Evolutionary conservation across 2,329 filamentous ascomycete species (phyloP).

Genomic region (Colletotrichum sp.): DNA sequence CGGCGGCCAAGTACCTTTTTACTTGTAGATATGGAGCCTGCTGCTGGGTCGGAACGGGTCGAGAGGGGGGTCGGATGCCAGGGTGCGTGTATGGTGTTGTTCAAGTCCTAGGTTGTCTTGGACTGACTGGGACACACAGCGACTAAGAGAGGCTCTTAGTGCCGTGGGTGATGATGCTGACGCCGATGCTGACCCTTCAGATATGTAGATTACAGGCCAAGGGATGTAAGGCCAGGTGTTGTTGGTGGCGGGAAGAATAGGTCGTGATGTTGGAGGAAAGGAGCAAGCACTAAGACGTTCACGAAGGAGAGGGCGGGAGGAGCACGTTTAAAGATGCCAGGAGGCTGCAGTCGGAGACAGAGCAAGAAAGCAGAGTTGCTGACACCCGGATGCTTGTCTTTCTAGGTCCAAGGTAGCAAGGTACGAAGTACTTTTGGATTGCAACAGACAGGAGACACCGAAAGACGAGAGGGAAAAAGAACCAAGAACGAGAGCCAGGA

Average conservation of each 20-base stretch:
- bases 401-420: background rate
- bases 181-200: background rate
- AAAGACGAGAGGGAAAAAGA: background rate
- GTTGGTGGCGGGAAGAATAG: background rate
- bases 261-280: background rate
- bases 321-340: background rate
- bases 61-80: background rate
- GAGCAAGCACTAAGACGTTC: background rate
- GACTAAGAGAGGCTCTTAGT: background rate
- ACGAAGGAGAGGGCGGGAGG: background rate
- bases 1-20: constrained; percentile 11
- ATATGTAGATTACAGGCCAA: background rate
- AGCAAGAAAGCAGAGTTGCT: background rate
- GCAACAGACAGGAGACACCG: background rate
- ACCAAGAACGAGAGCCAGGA: background rate
- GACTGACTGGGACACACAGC: background rate
- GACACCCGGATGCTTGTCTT: constrained; percentile 3
- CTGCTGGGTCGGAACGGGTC: constrained; percentile 2
- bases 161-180: background rate
- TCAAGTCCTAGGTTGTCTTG: background rate
- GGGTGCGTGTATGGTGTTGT: background rate
- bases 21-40: constrained; percentile 7
- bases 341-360: background rate
- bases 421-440: background rate
- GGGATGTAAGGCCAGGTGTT: background rate